Percentiles rank a stretch among this genome's conserved stretches.
phyloP scores from a whole-genome alignment of 2,329 filamentous ascomycete species.

The Xylariales sp. region DNA sequence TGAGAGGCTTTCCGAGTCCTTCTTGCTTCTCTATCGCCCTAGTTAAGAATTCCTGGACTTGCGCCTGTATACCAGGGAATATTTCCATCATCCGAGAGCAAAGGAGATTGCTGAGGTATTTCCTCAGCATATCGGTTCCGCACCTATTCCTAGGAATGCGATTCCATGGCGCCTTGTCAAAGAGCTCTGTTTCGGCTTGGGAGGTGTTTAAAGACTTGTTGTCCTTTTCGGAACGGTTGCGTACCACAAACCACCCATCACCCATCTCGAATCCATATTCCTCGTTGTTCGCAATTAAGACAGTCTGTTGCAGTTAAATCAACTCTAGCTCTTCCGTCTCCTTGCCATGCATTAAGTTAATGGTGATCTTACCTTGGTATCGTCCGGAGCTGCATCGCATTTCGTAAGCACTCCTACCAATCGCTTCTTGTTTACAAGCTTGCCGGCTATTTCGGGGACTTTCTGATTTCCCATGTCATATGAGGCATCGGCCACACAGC shows the following conservation, averaged over 20 bases:
- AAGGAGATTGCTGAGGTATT: slow-evolving; percentile 23
- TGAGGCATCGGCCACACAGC: slow-evolving; percentile 28
- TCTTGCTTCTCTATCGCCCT: too few species aligned
- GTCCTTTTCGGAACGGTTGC: slow-evolving; percentile 23
- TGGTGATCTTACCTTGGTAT: slow-evolving; percentile 11
- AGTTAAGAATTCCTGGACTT: too few species aligned
- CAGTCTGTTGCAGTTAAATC: slow-evolving; percentile 6
- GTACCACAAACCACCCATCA: slow-evolving; percentile 31
- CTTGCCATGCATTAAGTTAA: background rate
- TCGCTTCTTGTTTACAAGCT: slow-evolving; percentile 20
- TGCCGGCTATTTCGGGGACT: slow-evolving; percentile 21
- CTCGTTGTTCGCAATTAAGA: slow-evolving; percentile 9
- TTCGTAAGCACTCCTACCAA: slow-evolving; percentile 34
- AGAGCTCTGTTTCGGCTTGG: slow-evolving; percentile 21
- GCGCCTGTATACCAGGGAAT: slow-evolving; percentile 21
- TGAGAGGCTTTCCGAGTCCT: slow-evolving; percentile 16
- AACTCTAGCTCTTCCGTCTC: background rate
- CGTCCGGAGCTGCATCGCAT: slow-evolving; percentile 23
- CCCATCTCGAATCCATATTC: slow-evolving; percentile 7
- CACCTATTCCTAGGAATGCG: slow-evolving; percentile 16
- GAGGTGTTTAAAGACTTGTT: slow-evolving; percentile 19
- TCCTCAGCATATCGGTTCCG: slow-evolving; percentile 23
- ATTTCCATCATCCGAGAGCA: slow-evolving; percentile 15
- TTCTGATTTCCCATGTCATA: slow-evolving; percentile 25
- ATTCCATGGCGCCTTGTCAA: slow-evolving; percentile 23